phyloP scores from a whole-genome alignment of 371 early-diverging fungal genomes.

The Mucor indicus region DNA sequence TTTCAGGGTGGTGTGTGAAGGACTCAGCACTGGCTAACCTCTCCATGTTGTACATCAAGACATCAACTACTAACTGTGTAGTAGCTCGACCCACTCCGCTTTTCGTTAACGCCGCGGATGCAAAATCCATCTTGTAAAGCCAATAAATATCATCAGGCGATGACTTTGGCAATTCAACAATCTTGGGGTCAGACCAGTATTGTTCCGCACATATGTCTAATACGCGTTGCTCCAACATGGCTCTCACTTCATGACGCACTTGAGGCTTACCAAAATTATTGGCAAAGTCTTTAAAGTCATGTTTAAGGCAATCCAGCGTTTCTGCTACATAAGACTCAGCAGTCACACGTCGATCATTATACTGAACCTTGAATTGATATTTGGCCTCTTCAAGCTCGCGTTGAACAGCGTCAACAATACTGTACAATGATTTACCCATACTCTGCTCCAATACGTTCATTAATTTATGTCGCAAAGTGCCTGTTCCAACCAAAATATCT shows the following conservation, averaged over 20 bases:
- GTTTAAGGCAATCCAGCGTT: constrained; percentile 88
- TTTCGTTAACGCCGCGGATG: constrained; percentile 86
- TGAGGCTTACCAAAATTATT: constrained; percentile 87
- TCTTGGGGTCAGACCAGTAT: constrained; percentile 86
- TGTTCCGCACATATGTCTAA: constrained; percentile 88
- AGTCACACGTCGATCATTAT: constrained; percentile 90
- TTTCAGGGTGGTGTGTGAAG: constrained; percentile 82
- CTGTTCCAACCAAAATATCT: constrained; percentile 80
- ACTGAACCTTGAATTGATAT: constrained; percentile 97
- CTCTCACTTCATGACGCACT: constrained; percentile 83
- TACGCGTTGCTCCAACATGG: constrained; percentile 86
- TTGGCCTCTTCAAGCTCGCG: constrained; percentile 90
- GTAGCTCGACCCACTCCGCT: constrained; percentile 90
- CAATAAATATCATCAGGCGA: constrained; percentile 68
- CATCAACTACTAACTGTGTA: constrained; percentile 89
- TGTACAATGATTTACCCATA: constrained; percentile 83
- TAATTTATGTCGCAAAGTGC: constrained; percentile 75
- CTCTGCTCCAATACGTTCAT: constrained; percentile 89
- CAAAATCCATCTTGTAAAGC: constrained; percentile 80
- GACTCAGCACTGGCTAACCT: constrained; percentile 77
- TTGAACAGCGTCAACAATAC: constrained; percentile 87
- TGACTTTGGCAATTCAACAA: constrained; percentile 62
- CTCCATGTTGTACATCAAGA: constrained; percentile 81
- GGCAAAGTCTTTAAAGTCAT: constrained; percentile 89
- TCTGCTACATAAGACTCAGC: constrained; percentile 96